phyloP scores from a whole-genome alignment of 2,329 filamentous ascomycete species.

The Fusarium euwallaceae region DNA sequence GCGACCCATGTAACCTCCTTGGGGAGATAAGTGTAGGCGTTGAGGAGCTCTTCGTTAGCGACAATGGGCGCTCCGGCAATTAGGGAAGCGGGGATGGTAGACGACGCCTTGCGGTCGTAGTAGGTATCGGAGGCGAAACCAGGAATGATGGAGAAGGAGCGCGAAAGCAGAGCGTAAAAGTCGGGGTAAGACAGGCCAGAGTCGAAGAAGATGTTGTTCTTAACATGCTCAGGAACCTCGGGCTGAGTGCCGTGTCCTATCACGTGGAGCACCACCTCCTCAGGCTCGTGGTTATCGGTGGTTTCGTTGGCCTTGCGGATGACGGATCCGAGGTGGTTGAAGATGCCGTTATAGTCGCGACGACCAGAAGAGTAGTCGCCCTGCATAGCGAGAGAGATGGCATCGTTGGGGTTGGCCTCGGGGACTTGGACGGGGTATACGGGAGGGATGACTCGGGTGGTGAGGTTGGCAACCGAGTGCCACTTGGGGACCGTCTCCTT shows the following conservation, averaged over 20 bases:
- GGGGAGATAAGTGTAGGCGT: slow-evolving; percentile 44
- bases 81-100: slow-evolving; percentile 45
- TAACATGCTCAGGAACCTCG: slow-evolving; percentile 40
- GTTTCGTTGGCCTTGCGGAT: slow-evolving; percentile 38
- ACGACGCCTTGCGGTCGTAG: slow-evolving; percentile 48
- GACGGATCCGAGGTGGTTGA: slow-evolving; percentile 42
- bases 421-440: slow-evolving; percentile 43
- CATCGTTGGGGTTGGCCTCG: slow-evolving; percentile 26
- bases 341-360: slow-evolving; percentile 45
- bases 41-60: slow-evolving; percentile 42
- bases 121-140: slow-evolving; percentile 46
- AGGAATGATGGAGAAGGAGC: slow-evolving; percentile 41
- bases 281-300: slow-evolving; percentile 2
- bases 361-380: slow-evolving; percentile 46
- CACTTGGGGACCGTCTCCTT: slow-evolving; percentile 41
- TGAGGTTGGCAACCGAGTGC: slow-evolving; percentile 31
- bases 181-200: slow-evolving; percentile 45
- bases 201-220: slow-evolving; percentile 43
- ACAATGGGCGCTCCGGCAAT: slow-evolving; percentile 47
- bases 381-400: slow-evolving; percentile 45
- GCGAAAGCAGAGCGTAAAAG: slow-evolving; percentile 42
- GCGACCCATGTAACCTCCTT: slow-evolving; percentile 43
- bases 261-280: slow-evolving; percentile 43
- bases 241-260: slow-evolving; percentile 45
- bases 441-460: slow-evolving; percentile 43